Conservation (phyloP, 805 yeast genomes). For the Wickerhamiella domercqiae region DNA sequence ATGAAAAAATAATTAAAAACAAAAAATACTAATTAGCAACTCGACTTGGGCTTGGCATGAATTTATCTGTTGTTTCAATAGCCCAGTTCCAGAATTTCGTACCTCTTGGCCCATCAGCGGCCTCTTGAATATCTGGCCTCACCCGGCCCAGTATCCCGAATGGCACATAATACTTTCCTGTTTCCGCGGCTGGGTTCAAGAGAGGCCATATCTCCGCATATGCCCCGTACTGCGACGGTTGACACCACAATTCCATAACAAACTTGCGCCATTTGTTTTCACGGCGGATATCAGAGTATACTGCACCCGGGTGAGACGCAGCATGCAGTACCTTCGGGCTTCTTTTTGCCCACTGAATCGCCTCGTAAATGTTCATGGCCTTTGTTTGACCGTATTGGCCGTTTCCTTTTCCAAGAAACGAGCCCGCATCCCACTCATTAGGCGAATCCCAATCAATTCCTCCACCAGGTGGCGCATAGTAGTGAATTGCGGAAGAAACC, state of each 20-base stretch:
- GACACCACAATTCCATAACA: conserved; percentile 10
- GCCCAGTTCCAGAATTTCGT: conserved; percentile 26
- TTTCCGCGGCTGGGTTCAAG: conserved; percentile 25
- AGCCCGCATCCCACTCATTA: conserved; percentile 16
- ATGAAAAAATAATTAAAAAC: no score
- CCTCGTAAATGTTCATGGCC: conserved; percentile 29
- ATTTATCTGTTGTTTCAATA: not conserved
- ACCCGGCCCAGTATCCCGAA: conserved; percentile 28
- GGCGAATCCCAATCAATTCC: conserved; percentile 29
- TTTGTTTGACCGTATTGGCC: conserved; percentile 32
- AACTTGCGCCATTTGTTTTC: conserved; percentile 11
- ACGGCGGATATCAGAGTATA: conserved; percentile 28
- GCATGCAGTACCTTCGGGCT: conserved; percentile 24
- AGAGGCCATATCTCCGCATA: conserved; percentile 32
- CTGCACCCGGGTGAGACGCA: conserved; percentile 29
- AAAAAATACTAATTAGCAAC: no score
- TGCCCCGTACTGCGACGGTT: conserved; percentile 28
- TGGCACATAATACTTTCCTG: conserved; percentile 29
- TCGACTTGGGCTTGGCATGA: no score
- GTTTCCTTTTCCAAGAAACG: conserved; percentile 13
- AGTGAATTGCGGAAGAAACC: conserved; percentile 30
- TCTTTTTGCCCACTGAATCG: conserved; percentile 24
- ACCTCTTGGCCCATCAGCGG: conserved; percentile 24
- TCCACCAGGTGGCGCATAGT: conserved; percentile 21
- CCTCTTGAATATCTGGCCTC: conserved; percentile 27